Conservation (phyloP, 768 basidiomycete genomes). For the Auricularia cornea region DNA sequence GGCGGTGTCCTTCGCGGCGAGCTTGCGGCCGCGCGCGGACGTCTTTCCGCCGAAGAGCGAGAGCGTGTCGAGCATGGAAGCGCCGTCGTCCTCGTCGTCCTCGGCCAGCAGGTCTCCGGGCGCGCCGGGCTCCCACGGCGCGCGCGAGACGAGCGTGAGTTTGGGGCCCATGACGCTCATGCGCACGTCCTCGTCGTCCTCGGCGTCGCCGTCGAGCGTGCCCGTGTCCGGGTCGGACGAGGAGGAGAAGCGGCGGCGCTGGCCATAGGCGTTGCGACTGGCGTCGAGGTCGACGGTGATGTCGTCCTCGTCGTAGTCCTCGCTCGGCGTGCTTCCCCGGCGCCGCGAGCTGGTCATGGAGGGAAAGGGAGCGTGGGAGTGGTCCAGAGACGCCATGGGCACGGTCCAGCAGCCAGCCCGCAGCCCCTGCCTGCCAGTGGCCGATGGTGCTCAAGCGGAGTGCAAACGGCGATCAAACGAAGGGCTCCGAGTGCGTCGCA, state of each 20-base stretch:
- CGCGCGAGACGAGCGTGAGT: conserved; percentile 72
- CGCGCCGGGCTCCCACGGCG: conserved; percentile 71
- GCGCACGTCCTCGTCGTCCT: conserved; percentile 25
- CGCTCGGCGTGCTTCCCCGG: background rate
- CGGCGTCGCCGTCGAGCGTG: conserved; percentile 31
- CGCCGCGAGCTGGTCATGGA: background rate
- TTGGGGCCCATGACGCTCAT: conserved; percentile 67
- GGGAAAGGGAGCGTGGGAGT: background rate
- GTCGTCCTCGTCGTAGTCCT: background rate
- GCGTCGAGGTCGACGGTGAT: background rate
- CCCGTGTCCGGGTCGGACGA: background rate
- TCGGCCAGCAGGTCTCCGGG: conserved; percentile 29
- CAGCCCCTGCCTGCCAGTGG: too few relatives aligned
- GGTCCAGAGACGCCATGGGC: background rate
- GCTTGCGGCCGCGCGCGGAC: background rate
- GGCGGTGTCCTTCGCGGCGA: background rate
- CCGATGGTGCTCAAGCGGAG: too few relatives aligned
- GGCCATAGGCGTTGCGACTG: background rate
- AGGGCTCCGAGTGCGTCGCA: too few relatives aligned
- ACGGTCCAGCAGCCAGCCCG: too few relatives aligned
- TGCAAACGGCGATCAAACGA: too few relatives aligned
- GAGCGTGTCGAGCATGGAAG: conserved; percentile 16
- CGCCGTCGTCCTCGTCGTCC: conserved; percentile 39
- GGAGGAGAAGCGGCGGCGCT: background rate
- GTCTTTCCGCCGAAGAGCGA: conserved; percentile 16